Conservation (phyloP, 164 flowering plant genomes). For the Akebia trifoliata region DNA sequence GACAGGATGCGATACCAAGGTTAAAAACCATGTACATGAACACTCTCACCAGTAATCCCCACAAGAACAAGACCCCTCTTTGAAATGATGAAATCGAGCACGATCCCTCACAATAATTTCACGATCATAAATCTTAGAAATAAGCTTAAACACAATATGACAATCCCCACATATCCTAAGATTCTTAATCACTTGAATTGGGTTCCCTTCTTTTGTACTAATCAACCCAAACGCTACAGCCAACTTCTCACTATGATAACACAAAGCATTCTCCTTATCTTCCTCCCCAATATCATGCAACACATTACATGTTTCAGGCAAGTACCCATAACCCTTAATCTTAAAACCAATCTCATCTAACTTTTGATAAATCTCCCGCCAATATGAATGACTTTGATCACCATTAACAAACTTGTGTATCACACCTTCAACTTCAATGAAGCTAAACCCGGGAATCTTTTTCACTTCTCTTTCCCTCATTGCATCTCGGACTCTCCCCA, state of each 20-base stretch:
- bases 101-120: slow-evolving; percentile 83
- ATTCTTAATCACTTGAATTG: slow-evolving; percentile 77
- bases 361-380: slow-evolving; percentile 58
- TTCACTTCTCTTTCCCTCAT: slow-evolving; percentile 66
- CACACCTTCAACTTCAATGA: slow-evolving; percentile 55
- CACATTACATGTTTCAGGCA: slow-evolving; percentile 58
- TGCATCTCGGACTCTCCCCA: slow-evolving; percentile 65
- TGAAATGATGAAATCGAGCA: slow-evolving; percentile 71
- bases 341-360: slow-evolving; percentile 67
- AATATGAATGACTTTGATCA: slow-evolving; percentile 47
- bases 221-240: slow-evolving; percentile 84
- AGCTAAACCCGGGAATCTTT: slow-evolving; percentile 87
- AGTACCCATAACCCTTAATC: slow-evolving; percentile 61
- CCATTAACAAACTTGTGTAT: slow-evolving; percentile 64
- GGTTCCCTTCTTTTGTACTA: slow-evolving; percentile 37
- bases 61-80: slow-evolving; percentile 74
- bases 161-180: slow-evolving; percentile 89
- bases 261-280: slow-evolving; percentile 77
- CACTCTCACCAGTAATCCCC: slow-evolving; percentile 63
- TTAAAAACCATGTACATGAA: slow-evolving; percentile 9
- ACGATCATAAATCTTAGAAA: slow-evolving; percentile 65
- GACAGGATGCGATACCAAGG: no score
- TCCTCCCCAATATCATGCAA: slow-evolving; percentile 88
- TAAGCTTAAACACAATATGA: slow-evolving; percentile 65
- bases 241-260: slow-evolving; percentile 84